Conservation (phyloP, 108 stramenopile genomes). For the Nannochloropsis granulata region DNA sequence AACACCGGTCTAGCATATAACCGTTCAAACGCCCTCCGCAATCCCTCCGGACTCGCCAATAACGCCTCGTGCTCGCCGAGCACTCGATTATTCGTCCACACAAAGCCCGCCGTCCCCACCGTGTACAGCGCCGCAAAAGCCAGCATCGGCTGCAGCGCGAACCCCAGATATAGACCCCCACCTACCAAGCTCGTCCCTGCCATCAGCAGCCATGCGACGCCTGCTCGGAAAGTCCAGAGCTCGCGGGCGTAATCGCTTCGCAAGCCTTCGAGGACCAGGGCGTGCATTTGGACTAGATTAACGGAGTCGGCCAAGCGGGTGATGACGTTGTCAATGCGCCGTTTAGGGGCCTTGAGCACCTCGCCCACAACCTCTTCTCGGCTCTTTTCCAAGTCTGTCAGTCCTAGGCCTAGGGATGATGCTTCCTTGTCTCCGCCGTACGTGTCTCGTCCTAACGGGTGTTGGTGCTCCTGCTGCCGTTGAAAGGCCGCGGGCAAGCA, state of each 20-base stretch:
- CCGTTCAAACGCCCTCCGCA: slow-evolving; percentile 52
- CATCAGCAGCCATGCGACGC: neutral
- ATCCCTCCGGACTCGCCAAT: slow-evolving; percentile 43
- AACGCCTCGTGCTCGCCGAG: neutral
- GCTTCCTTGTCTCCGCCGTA: neutral
- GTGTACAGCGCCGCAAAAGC: neutral
- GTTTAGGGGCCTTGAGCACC: slow-evolving; percentile 83
- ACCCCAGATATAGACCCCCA: slow-evolving; percentile 5
- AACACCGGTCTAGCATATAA: slow-evolving; percentile 59
- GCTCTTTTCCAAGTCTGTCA: slow-evolving; percentile 62
- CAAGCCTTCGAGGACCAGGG: slow-evolving; percentile 30
- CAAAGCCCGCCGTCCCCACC: neutral
- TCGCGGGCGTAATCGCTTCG: slow-evolving; percentile 3
- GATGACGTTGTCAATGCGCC: slow-evolving; percentile 94
- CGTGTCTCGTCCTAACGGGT: neutral
- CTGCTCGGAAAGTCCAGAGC: neutral
- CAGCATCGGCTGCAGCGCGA: neutral
- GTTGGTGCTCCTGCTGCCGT: neutral
- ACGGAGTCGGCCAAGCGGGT: slow-evolving; percentile 81
- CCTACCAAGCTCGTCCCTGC: slow-evolving; percentile 3
- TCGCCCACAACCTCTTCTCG: slow-evolving; percentile 77
- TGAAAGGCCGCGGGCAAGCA: slow-evolving; percentile 54
- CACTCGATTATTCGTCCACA: neutral
- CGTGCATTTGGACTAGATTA: slow-evolving; percentile 65
- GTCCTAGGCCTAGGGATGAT: neutral